Conservation (phyloP, 192 early-diverging fungal species). For the Rhizoclosmatium globosum region DNA sequence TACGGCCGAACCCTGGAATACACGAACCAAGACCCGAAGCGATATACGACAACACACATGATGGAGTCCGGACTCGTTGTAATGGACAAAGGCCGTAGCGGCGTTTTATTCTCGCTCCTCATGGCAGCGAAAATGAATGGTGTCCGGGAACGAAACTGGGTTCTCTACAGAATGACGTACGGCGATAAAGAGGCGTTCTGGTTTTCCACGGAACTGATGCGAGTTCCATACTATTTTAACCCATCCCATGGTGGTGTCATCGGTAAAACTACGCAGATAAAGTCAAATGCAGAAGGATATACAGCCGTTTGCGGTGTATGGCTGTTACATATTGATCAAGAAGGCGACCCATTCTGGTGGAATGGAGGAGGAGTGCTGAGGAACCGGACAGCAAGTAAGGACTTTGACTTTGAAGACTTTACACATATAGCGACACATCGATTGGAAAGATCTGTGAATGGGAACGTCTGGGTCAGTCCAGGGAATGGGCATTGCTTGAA, state of each 20-base stretch:
- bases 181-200: slow-evolving; percentile 78
- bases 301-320: not conserved
- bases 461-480: not conserved
- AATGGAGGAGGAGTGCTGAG: slow-evolving; percentile 23
- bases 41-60: not conserved
- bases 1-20: not conserved
- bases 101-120: slow-evolving; percentile 13
- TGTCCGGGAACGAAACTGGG: not conserved
- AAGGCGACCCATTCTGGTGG: slow-evolving; percentile 19
- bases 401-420: slow-evolving; percentile 18
- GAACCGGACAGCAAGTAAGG: not conserved
- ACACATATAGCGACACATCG: not conserved
- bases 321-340: slow-evolving; percentile 12
- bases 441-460: not conserved
- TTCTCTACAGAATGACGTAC: slow-evolving; percentile 2
- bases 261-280: slow-evolving; percentile 46
- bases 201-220: slow-evolving; percentile 68
- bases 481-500: slow-evolving; percentile 2
- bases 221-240: slow-evolving; percentile 61
- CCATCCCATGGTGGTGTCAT: slow-evolving; percentile 57
- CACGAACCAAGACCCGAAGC: not conserved
- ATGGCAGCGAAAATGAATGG: slow-evolving; percentile 29
- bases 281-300: not conserved
- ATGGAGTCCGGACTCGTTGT: slow-evolving; percentile 21
- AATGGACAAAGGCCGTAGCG: slow-evolving; percentile 18